Evolutionary conservation across 1,284 basidiomycete genomes (phyloP).

Genomic region (Marasmius oreades): DNA sequence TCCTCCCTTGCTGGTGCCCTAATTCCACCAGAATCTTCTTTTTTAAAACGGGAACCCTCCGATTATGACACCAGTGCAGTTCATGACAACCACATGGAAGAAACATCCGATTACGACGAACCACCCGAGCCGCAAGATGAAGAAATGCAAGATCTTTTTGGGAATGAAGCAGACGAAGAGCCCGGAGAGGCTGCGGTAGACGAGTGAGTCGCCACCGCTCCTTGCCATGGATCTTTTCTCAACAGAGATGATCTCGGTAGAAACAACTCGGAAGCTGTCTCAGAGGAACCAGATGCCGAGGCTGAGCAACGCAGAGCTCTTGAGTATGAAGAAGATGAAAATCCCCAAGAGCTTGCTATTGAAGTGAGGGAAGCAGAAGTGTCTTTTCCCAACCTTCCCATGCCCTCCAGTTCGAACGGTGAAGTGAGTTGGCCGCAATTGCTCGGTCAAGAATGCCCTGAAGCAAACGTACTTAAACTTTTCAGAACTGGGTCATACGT

Average conservation of each 20-base stretch:
- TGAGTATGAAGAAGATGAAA: conserved; percentile 82
- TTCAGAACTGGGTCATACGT: conserved; percentile 80
- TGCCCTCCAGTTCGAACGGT: conserved; percentile 67
- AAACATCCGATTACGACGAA: too few species aligned
- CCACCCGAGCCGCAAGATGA: conserved; percentile 47
- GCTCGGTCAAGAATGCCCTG: conserved; percentile 3
- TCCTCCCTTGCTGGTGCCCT: conserved; percentile 34
- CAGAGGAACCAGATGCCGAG: conserved; percentile 59
- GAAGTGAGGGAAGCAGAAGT: conserved; percentile 68
- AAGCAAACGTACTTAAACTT: conserved; percentile 2
- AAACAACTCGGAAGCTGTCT: conserved; percentile 24
- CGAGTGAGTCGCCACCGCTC: conserved; percentile 26
- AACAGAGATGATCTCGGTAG: neutral
- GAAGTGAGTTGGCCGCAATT: conserved; percentile 45
- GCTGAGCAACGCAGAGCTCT: conserved; percentile 63
- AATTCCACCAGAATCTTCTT: conserved; percentile 21
- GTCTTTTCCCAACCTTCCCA: conserved; percentile 73
- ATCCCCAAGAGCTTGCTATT: conserved; percentile 48
- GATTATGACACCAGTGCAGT: conserved; percentile 17
- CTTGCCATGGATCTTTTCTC: neutral
- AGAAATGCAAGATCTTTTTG: conserved; percentile 76
- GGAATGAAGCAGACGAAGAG: conserved; percentile 63
- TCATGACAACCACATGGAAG: conserved; percentile 42
- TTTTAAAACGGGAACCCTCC: neutral
- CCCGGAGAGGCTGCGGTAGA: conserved; percentile 21